Percentiles rank a stretch among this genome's conserved stretches.
Evolutionary conservation across 768 basidiomycete genomes (phyloP).

Genomic region (Russula lepida): DNA sequence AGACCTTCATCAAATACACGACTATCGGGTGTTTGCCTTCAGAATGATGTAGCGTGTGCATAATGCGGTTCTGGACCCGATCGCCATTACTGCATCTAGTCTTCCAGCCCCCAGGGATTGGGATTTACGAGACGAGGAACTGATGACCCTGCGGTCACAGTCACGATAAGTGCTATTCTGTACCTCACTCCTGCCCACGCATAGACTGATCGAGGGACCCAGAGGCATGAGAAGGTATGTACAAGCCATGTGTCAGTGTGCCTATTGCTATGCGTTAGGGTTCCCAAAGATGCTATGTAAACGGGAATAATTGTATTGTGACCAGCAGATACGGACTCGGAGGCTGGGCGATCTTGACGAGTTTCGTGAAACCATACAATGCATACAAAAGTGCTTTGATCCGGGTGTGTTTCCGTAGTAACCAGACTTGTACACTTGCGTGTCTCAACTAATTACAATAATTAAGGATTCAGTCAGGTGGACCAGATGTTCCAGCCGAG

Average conservation of each 20-base stretch:
- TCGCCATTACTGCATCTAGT: neutral
- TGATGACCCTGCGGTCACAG: neutral
- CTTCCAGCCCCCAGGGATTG: neutral
- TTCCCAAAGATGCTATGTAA: neutral
- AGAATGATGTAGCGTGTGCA: neutral
- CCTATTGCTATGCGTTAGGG: too few species aligned
- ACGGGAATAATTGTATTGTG: neutral
- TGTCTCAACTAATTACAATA: neutral
- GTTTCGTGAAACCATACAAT: neutral
- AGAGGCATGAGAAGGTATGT: neutral
- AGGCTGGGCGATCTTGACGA: too few species aligned
- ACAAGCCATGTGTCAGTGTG: neutral
- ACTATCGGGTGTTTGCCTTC: neutral
- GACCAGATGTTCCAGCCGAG: too few species aligned
- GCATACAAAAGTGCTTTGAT: neutral
- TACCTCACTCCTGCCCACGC: neutral
- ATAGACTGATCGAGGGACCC: neutral
- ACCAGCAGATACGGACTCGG: neutral
- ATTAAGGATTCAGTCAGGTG: too few species aligned
- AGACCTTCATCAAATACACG: neutral
- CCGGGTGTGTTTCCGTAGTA: neutral
- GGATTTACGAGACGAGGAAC: neutral
- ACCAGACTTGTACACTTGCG: neutral
- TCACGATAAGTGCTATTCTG: neutral
- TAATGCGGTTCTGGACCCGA: neutral